Conservation (phyloP, 2,329 filamentous ascomycete species). For the Diaporthe sp. region DNA sequence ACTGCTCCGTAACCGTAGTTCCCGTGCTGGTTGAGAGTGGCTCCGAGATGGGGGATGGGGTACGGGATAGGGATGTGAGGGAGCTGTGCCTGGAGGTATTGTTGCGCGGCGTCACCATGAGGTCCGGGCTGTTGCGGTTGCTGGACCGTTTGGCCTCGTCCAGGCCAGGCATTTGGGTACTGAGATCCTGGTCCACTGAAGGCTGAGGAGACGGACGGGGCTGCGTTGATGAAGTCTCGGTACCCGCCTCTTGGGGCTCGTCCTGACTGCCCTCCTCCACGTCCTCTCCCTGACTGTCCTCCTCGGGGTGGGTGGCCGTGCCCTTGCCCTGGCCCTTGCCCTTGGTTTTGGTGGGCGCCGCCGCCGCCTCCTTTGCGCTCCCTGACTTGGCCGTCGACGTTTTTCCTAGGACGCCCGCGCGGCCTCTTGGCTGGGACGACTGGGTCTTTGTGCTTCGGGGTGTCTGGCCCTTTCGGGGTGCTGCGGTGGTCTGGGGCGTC, state of each 20-base stretch:
- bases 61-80: neutral
- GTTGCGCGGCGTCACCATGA: neutral
- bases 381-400: neutral
- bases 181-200: neutral
- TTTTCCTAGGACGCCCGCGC: slow-evolving; percentile 35
- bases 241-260: neutral
- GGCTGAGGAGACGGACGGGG: slow-evolving; percentile 2
- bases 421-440: slow-evolving; percentile 23
- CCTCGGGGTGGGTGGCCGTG: neutral
- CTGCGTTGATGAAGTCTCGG: neutral
- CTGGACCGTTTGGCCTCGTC: slow-evolving; percentile 8
- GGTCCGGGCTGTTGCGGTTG: slow-evolving; percentile 17
- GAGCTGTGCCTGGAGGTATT: neutral
- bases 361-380: neutral
- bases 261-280: neutral
- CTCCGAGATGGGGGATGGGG: neutral
- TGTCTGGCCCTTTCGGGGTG: slow-evolving; percentile 22
- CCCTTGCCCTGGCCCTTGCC: slow-evolving; percentile 16
- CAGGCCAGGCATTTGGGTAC: neutral
- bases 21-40: neutral
- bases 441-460: slow-evolving; percentile 5
- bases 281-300: slow-evolving; percentile 20
- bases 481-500: neutral
- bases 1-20: neutral
- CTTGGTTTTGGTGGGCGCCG: slow-evolving; percentile 35